phyloP scores from a whole-genome alignment of 345 rosid species.

The Noccaea bulbosa region DNA sequence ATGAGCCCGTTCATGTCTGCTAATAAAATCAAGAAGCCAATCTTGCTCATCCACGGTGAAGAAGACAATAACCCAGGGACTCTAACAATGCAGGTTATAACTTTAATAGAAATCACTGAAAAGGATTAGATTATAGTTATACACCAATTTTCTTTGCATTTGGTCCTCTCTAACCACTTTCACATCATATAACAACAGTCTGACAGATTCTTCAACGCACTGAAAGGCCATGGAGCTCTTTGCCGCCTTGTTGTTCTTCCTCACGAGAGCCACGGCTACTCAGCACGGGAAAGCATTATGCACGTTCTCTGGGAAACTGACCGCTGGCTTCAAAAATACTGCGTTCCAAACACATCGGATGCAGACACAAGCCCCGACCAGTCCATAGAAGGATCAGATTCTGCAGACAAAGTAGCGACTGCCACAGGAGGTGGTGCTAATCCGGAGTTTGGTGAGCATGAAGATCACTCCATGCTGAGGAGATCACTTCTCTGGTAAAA shows the following conservation, averaged over 20 bases:
- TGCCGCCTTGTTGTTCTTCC: conserved; percentile 90
- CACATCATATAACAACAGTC: conserved; percentile 57
- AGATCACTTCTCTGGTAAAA: conserved; percentile 55
- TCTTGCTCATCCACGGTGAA: conserved; percentile 96
- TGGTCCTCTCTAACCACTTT: conserved; percentile 23
- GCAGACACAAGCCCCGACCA: conserved; percentile 48
- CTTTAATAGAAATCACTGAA: background rate
- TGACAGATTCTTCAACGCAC: conserved; percentile 91
- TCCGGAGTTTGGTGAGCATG: conserved; percentile 55
- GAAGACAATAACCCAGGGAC: conserved; percentile 98
- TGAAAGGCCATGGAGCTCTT: conserved; percentile 95
- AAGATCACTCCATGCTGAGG: conserved; percentile 46
- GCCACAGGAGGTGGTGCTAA: conserved; percentile 63
- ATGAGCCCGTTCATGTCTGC: conserved; percentile 99
- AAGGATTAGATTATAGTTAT: background rate
- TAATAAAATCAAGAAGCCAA: conserved; percentile 91
- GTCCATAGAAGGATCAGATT: conserved; percentile 45
- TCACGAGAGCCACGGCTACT: conserved; percentile 95
- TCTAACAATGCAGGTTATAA: conserved; percentile 89
- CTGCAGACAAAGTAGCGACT: conserved; percentile 52
- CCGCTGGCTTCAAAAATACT: conserved; percentile 90
- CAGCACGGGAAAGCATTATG: conserved; percentile 96
- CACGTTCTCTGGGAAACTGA: conserved; percentile 99
- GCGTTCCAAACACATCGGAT: conserved; percentile 63
- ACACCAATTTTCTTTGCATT: conserved; percentile 10